Percentiles rank a stretch among this genome's conserved stretches.
Evolutionary conservation across 495 filamentous ascomycete genomes (phyloP).

Genomic region (Tirmania nivea): DNA sequence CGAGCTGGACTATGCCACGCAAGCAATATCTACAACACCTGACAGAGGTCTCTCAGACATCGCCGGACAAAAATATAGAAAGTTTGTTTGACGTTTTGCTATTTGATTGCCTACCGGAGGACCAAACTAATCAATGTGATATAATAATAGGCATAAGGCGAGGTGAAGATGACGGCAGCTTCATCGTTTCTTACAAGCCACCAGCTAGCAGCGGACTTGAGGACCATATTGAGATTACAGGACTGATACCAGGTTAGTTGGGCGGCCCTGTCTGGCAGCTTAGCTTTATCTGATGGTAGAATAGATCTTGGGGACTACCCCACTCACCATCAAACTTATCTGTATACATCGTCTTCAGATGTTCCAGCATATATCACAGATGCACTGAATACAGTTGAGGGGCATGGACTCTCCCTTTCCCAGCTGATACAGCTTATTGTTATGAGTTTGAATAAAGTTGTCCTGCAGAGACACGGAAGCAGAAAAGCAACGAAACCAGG

Average conservation of each 20-base stretch:
- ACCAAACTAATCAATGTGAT: no score
- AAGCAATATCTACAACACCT: constrained; percentile 1
- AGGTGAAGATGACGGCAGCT: constrained; percentile 40
- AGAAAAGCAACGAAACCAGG: neutral
- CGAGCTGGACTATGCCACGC: constrained; percentile 2
- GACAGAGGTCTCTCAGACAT: neutral
- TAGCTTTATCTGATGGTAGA: neutral
- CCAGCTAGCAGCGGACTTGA: constrained; percentile 7
- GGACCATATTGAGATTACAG: constrained; percentile 28
- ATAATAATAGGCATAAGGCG: constrained; percentile 24
- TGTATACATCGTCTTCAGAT: constrained; percentile 35
- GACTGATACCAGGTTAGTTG: constrained; percentile 31
- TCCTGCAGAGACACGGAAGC: neutral
- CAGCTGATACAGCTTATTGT: constrained; percentile 21
- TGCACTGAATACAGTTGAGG: constrained; percentile 22
- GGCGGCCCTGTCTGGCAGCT: constrained; percentile 1
- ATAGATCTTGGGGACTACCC: constrained; percentile 46
- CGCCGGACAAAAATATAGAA: neutral
- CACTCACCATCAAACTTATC: constrained; percentile 32
- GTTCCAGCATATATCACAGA: constrained; percentile 25
- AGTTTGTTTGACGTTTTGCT: neutral
- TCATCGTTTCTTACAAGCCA: constrained; percentile 32
- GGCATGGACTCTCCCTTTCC: constrained; percentile 5
- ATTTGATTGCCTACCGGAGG: no score
- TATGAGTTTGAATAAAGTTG: constrained; percentile 5